These are phyloP conservation scores for Achlya hypogyna DNA, from an alignment of 352 stramenopile species.

Conservation along the genomic window DNA sequence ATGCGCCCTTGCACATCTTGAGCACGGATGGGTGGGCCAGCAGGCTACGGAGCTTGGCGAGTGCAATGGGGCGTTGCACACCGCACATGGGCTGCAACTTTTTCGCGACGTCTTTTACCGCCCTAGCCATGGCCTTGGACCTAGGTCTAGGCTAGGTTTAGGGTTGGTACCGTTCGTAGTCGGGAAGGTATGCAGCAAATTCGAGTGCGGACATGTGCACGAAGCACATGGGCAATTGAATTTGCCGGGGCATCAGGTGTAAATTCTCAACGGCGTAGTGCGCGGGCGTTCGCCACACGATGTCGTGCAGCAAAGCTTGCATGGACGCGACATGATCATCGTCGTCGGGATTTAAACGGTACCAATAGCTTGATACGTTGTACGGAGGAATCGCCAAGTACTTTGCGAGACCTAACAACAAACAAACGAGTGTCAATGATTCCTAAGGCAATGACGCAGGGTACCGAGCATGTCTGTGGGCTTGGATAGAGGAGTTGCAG, in stretches of 20 bases:
- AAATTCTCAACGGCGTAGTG: neutral
- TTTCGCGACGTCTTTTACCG: slow-evolving; percentile 11
- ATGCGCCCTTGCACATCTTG: slow-evolving; percentile 16
- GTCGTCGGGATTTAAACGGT: neutral
- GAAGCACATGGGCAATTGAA: neutral
- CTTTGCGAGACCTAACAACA: slow-evolving; percentile 10
- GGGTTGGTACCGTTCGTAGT: slow-evolving; percentile 11
- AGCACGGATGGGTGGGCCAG: slow-evolving; percentile 2
- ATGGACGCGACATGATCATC: neutral
- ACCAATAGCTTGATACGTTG: slow-evolving; percentile 3
- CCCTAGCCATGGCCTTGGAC: neutral
- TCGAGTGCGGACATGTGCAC: slow-evolving; percentile 15
- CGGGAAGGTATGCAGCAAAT: slow-evolving; percentile 15
- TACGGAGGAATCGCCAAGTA: slow-evolving; percentile 3
- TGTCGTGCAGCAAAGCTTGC: slow-evolving; percentile 1
- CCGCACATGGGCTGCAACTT: neutral
- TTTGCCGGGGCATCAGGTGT: slow-evolving; percentile 5
- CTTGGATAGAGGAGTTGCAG: slow-evolving; percentile 13
- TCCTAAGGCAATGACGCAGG: neutral
- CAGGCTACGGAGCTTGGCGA: neutral
- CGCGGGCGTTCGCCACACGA: slow-evolving; percentile 12
- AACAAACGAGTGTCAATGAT: neutral
- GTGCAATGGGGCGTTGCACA: neutral
- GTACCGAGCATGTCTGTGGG: slow-evolving; percentile 4
- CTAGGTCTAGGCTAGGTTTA: neutral